phyloP scores from a whole-genome alignment of 306 rosid genomes.

The Inga oerstediana region DNA sequence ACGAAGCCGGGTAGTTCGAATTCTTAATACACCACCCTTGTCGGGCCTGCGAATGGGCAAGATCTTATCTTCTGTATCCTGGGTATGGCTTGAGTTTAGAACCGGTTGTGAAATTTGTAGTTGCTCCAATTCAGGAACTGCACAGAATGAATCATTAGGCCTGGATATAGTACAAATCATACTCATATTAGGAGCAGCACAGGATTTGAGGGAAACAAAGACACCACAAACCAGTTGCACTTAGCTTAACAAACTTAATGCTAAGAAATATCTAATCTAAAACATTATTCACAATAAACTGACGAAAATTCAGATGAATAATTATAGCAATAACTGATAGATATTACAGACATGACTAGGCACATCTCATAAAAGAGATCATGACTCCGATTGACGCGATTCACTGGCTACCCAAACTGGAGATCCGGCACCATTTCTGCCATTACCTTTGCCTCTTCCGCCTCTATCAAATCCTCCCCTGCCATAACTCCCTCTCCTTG shows the following conservation, averaged over 20 bases:
- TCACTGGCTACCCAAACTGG: not conserved
- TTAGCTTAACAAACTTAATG: not conserved
- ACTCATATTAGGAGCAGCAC: not conserved
- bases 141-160: not conserved
- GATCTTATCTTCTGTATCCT: conserved; percentile 25
- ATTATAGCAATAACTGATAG: not conserved
- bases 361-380: not conserved
- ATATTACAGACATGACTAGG: no score
- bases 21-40: conserved; percentile 45
- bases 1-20: conserved; percentile 41
- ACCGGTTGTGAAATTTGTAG: conserved; percentile 29
- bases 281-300: no score
- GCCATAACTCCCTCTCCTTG: not conserved
- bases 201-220: not conserved
- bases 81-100: not conserved
- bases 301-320: not conserved
- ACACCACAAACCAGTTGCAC: not conserved
- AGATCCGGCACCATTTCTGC: not conserved
- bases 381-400: not conserved
- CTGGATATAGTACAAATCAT: not conserved
- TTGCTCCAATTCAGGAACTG: conserved; percentile 31
- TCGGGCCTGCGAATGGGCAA: conserved; percentile 65
- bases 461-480: not conserved
- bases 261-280: not conserved
- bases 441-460: not conserved